Percentiles rank a stretch among this genome's conserved stretches.
These are phyloP conservation scores for Malassezia globosa DNA, from an alignment of 1,284 basidiomycete species.

Conservation along the genomic window DNA sequence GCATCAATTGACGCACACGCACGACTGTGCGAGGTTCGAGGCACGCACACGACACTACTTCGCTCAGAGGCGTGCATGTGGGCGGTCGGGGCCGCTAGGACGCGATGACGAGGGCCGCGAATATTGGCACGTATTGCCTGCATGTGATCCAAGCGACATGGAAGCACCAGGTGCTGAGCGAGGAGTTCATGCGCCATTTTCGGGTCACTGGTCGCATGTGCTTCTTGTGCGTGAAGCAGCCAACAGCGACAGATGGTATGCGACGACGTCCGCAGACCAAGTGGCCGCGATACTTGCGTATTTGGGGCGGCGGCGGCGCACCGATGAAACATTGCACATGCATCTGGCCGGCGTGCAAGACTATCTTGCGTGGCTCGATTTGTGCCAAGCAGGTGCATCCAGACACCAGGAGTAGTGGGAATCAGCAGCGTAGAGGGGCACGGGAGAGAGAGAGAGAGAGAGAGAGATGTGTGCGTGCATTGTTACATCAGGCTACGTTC, in stretches of 20 bases:
- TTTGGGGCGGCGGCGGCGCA: not conserved
- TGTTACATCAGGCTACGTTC: too few relatives aligned
- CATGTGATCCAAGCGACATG: not conserved
- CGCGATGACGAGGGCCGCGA: slow-evolving; percentile 15
- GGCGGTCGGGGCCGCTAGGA: slow-evolving; percentile 19
- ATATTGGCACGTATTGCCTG: slow-evolving; percentile 21
- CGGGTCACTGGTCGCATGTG: slow-evolving; percentile 11
- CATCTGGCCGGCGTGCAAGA: slow-evolving; percentile 1
- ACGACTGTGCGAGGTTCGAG: not conserved
- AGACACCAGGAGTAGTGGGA: too few relatives aligned
- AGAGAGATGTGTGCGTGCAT: not conserved
- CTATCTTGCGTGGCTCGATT: slow-evolving; percentile 3
- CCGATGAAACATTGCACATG: not conserved
- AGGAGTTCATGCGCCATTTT: not conserved
- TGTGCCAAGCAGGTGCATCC: too few relatives aligned
- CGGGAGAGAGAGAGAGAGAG: not conserved
- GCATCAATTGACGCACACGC: not conserved
- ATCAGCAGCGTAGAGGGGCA: too few relatives aligned
- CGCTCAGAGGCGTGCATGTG: not conserved
- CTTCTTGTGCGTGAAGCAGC: slow-evolving; percentile 4
- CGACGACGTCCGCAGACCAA: not conserved
- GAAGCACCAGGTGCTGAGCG: not conserved
- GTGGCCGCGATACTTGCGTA: not conserved
- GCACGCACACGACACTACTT: slow-evolving; percentile 3
- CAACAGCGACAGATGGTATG: slow-evolving; percentile 3